Evolutionary conservation across 2,329 filamentous ascomycete species (phyloP), one percentile per base, ranked within the genome.

Genomic region (Cladosporium sp.): DNA sequence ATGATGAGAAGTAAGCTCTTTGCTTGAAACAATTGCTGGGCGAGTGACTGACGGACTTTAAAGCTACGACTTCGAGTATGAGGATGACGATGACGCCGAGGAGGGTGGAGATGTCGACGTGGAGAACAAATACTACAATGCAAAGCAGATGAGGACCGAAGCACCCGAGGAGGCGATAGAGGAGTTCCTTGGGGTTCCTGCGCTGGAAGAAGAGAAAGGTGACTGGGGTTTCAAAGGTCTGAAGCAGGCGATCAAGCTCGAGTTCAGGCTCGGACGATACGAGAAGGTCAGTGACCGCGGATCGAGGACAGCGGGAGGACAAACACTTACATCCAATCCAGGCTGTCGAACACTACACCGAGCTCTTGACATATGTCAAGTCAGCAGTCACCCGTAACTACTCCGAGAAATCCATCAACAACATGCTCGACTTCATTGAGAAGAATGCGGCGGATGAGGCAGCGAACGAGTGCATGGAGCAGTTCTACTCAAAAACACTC

Each of bases 41-140:
- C 18, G 1, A 55, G 29, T 33, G 26, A 21, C 52, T 55, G 52
- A 55, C 52, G n/a, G 8, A 65, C n/a, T 7, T 31, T 40, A 4
- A 66, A 91, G 90, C 74, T 93, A 97, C 77, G 95, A 98, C 80
- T 98, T 98, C 78, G 94, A 98, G 76, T 98, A 97, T 79, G 94
- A 97, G 77, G 95, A 93, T 72, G 94, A 92, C 72, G 92, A 93
- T 70, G 92, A 97, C 65, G 93, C 95, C 58, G 91, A 96, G 52
- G 90, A 97, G 66, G 88, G 86, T 35, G 93, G 89, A 66, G 92
- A 97, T 77, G 91, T 97, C 73, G 93, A 94, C 71, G 96, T 98
- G 77, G 95, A 99, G 78, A 99, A 99, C 83, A 97, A 97, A 81
- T 99, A 99, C 83, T 99, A 98, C 85, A 98, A 97, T 80, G 95